Percentiles rank a stretch among this genome's conserved stretches.
Evolutionary conservation across 225 moss, liverwort and hornwort genomes (phyloP).

Genomic region (Pseudoscleropodium purum): DNA sequence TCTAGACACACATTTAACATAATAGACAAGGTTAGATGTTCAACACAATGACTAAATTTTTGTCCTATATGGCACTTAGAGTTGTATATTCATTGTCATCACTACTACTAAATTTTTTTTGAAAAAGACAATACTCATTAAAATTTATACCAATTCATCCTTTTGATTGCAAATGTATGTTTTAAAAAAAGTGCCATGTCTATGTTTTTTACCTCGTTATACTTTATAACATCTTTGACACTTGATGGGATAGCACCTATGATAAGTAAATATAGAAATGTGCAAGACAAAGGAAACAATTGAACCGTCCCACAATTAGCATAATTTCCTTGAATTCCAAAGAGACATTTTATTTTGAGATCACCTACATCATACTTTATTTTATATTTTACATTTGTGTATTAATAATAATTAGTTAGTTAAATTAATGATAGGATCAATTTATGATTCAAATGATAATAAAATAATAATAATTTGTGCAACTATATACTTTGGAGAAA

Average conservation of each 20-base stretch:
- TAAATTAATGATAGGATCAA: background rate
- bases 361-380: background rate
- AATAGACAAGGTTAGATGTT: too few species aligned
- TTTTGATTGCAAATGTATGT: background rate
- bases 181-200: too few species aligned
- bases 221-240: background rate
- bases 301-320: background rate
- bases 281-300: background rate
- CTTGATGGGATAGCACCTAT: background rate
- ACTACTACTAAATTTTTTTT: background rate
- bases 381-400: background rate
- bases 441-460: background rate
- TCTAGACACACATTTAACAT: too few species aligned
- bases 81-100: rapidly evolving
- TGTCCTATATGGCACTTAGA: background rate
- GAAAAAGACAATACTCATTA: background rate
- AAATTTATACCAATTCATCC: background rate
- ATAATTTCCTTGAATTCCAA: background rate
- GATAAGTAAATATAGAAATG: background rate
- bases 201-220: background rate
- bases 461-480: background rate
- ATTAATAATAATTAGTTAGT: background rate
- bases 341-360: background rate
- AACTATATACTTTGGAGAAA: background rate
- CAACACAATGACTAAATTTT: background rate